Conservation (phyloP, 2,329 filamentous ascomycete species). For the Zopfia rhizophila region DNA sequence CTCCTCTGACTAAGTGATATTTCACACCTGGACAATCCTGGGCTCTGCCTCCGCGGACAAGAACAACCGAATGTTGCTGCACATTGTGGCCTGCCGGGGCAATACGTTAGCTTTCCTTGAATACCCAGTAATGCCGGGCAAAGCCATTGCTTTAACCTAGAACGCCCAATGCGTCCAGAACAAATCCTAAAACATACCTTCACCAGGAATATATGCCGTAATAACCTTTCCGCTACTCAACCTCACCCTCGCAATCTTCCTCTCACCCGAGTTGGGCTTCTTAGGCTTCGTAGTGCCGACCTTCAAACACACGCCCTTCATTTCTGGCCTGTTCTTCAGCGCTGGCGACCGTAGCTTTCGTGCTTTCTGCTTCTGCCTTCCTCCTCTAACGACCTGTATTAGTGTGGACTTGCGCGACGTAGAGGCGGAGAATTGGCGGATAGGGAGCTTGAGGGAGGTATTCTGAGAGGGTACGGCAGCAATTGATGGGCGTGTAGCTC, state of each 20-base stretch:
- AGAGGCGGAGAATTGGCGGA: constrained; percentile 53
- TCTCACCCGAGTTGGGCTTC: constrained; percentile 98
- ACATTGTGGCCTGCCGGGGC: constrained; percentile 81
- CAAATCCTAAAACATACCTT: constrained; percentile 70
- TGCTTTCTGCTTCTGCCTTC: constrained; percentile 79
- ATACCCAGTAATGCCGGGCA: no score
- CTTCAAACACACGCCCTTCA: constrained; percentile 96
- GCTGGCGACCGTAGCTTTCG: constrained; percentile 91
- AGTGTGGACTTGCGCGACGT: constrained; percentile 56
- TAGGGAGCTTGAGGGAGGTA: constrained; percentile 23
- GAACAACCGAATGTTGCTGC: constrained; percentile 96
- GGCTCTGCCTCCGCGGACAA: constrained; percentile 90
- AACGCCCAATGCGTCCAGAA: no score
- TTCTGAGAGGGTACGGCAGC: constrained; percentile 28
- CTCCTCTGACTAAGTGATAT: constrained; percentile 91
- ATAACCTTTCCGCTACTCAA: constrained; percentile 87
- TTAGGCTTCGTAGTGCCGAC: constrained; percentile 95
- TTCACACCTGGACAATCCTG: constrained; percentile 99
- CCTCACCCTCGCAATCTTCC: constrained; percentile 92
- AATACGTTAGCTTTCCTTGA: constrained; percentile 21
- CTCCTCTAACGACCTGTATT: constrained; percentile 70
- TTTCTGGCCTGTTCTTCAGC: constrained; percentile 77
- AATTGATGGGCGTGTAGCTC: constrained; percentile 30
- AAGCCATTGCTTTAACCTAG: no score
- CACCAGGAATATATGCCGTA: constrained; percentile 94